These are phyloP conservation scores for Cynanchum wilfordii DNA, from an alignment of 257 asterid genomes.

Conservation along the genomic window DNA sequence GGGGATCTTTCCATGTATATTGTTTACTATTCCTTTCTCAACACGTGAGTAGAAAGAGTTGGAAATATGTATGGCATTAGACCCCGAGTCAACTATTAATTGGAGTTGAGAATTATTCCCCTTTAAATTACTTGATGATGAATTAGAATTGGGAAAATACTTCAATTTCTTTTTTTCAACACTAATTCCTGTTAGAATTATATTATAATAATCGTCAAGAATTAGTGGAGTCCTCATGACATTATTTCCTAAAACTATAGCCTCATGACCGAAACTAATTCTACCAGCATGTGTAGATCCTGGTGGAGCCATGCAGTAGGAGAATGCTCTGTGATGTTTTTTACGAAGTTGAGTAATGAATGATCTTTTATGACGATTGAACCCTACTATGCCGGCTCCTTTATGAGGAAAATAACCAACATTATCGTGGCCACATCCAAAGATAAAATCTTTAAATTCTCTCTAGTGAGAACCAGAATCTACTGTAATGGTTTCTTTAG, in stretches of 20 bases:
- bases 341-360: constrained; percentile 21
- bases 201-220: neutral
- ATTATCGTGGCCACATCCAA: constrained; percentile 31
- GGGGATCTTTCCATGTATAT: too few species aligned
- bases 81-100: neutral
- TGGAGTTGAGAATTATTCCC: neutral
- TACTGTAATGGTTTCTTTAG: constrained; percentile 30
- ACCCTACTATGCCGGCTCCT: constrained; percentile 21
- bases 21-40: too few species aligned
- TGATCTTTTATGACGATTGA: constrained; percentile 28
- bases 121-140: too few species aligned
- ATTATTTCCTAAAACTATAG: constrained; percentile 12
- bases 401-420: constrained; percentile 15
- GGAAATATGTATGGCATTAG: neutral
- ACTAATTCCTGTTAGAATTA: neutral
- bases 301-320: too few species aligned
- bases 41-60: too few species aligned
- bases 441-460: constrained; percentile 6
- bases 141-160: too few species aligned
- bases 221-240: constrained; percentile 27
- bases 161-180: neutral
- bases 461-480: neutral
- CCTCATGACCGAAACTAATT: too few species aligned
- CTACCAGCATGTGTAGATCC: too few species aligned
- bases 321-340: too few species aligned